Percentiles rank a stretch among this genome's conserved stretches.
Conservation (phyloP, 495 filamentous ascomycete species). For the Symbiotaphrina buchneri region DNA sequence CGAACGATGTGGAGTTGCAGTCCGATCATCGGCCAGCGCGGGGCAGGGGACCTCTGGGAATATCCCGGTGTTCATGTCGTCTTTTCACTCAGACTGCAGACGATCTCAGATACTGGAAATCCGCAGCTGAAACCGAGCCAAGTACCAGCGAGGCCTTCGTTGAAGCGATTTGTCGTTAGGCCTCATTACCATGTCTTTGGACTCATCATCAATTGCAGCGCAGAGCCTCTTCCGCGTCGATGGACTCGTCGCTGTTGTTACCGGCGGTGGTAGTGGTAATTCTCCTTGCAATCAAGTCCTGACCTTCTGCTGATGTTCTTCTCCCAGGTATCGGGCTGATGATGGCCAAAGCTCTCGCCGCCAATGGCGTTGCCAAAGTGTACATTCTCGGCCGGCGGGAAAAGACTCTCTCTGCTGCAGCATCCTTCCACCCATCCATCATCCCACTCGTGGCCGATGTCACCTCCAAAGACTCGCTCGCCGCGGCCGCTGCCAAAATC, state of each 20-base stretch:
- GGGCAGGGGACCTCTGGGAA: no score
- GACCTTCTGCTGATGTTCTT: not conserved
- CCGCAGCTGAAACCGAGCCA: no score
- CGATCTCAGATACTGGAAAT: no score
- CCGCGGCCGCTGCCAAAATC: conserved; percentile 25
- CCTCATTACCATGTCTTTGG: no score
- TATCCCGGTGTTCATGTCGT: no score
- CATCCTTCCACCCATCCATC: conserved; percentile 14
- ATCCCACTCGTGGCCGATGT: conserved; percentile 41
- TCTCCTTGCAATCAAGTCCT: no score
- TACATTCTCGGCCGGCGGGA: conserved; percentile 39
- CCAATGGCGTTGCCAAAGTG: conserved; percentile 35
- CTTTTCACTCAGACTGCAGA: no score
- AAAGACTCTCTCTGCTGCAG: conserved; percentile 26
- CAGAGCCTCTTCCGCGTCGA: conserved; percentile 40
- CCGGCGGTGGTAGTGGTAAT: conserved; percentile 41
- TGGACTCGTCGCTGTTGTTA: conserved; percentile 34
- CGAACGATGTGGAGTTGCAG: no score
- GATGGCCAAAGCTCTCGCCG: conserved; percentile 29
- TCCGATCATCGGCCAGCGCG: no score
- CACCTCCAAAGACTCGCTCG: conserved; percentile 35
- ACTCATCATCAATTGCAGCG: no score
- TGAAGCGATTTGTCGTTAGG: no score
- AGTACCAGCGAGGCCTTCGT: no score
- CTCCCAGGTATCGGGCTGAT: conserved; percentile 27